Conservation (phyloP, 1,139 yeast genomes). For the Zygosaccharomyces pseudobailii region DNA sequence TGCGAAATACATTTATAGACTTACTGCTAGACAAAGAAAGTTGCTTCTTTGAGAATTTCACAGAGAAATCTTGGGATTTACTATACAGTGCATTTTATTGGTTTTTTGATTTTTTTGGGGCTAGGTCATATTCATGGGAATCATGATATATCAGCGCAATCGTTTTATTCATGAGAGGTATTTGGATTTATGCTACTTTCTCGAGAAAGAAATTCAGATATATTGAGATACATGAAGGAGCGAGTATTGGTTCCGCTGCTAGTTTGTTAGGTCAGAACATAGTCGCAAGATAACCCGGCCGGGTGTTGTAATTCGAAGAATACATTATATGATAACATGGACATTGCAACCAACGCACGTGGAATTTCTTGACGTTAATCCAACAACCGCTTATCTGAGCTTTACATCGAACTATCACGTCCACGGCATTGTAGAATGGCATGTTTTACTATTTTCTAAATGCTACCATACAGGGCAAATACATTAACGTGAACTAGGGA, state of each 20-base stretch:
- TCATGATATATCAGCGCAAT: too few relatives aligned
- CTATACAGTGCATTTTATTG: neutral
- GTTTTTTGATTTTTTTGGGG: neutral
- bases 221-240: neutral
- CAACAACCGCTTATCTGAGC: neutral
- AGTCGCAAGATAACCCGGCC: neutral
- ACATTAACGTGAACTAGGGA: neutral
- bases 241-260: neutral
- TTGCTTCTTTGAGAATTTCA: conserved; percentile 37
- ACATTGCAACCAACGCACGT: neutral
- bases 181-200: too few relatives aligned
- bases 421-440: neutral
- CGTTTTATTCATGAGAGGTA: too few relatives aligned
- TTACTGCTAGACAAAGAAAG: conserved; percentile 50
- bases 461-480: neutral
- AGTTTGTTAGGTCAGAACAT: neutral
- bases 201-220: neutral
- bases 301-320: neutral
- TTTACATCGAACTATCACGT: neutral
- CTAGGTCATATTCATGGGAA: neutral
- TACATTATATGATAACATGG: neutral
- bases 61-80: neutral
- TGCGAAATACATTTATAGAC: conserved; percentile 56
- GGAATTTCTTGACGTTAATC: neutral
- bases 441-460: neutral